phyloP scores from a whole-genome alignment of 805 yeast genomes.

The Nematodospora valgi region DNA sequence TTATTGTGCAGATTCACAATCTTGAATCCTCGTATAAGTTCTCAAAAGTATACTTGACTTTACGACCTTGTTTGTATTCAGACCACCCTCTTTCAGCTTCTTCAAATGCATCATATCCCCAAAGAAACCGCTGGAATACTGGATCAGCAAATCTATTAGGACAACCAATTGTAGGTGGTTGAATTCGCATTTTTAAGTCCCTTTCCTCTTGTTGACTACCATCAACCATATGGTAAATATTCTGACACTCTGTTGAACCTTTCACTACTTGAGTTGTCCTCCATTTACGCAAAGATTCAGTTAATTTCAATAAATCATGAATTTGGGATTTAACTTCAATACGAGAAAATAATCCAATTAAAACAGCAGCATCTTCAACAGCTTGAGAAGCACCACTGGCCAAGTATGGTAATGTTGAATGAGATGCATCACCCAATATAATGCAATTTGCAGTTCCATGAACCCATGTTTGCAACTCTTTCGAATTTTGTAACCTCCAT shows the following conservation, averaged over 20 bases:
- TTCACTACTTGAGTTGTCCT: conserved; percentile 24
- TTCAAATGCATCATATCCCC: conserved; percentile 23
- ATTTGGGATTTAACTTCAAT: conserved; percentile 16
- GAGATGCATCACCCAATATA: conserved; percentile 33
- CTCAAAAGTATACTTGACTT: too few relatives aligned
- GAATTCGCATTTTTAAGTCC: conserved; percentile 15
- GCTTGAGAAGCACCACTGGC: conserved; percentile 34
- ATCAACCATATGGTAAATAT: conserved; percentile 24
- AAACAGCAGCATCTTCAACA: conserved; percentile 29
- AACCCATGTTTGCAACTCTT: conserved; percentile 23
- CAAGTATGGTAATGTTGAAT: conserved; percentile 33
- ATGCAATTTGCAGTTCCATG: conserved; percentile 26
- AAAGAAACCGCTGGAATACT: conserved; percentile 22
- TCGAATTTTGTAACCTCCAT: conserved; percentile 24
- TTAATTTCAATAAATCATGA: conserved; percentile 13
- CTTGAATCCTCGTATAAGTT: too few relatives aligned
- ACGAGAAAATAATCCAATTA: conserved; percentile 17
- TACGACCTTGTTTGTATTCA: too few relatives aligned
- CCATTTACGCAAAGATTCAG: conserved; percentile 18
- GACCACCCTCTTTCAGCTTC: too few relatives aligned
- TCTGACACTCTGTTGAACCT: conserved; percentile 15
- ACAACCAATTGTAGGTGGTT: conserved; percentile 16
- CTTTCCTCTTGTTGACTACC: conserved; percentile 22
- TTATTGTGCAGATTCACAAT: too few relatives aligned
- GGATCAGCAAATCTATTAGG: conserved; percentile 24